Base-by-base conservation (phyloP, 2,329 filamentous ascomycete genomes). In the Fusarium pseudoanthophilum region DNA sequence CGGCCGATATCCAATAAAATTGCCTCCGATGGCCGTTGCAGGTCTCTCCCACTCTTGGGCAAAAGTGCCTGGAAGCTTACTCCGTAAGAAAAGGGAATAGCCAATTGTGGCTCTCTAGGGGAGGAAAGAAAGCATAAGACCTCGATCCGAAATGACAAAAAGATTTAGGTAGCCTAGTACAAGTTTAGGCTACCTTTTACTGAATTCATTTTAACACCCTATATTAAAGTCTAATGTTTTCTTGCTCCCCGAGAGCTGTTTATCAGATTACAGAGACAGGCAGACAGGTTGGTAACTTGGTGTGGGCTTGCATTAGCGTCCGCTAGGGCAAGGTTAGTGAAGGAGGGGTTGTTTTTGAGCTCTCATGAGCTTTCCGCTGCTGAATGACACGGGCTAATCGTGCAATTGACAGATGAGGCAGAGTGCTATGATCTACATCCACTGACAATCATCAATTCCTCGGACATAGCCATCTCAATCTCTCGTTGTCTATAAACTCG, bases 1-100 rank as follows among this genome's bases (percentile, higher is more conserved):
- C 71, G 72, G 48, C 71, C 68, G 72, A 75, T n/a, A 74, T 20
- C 69, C 72, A 69, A 71, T 63, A 26, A 63, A 24, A 14, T 13
- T 18, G 21, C 15, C 20, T 51, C 65, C 67, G 65, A 74, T 49
- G 72, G 40, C 72, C 72, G 72, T 57, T 40, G 28, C 18, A 11
- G 30, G 34, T 49, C 26, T 37, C 52, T 42, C 36, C 61, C 61
- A 51, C 56, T 53, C 46, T 62, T 46, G n/a, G 39, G 16, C 43
- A 70, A 70, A 71, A 69, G 53, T 69, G 53, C 66, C 43, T 40
- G 37, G 26, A 52, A 39, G n/a, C n/a, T 30, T 21, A 16, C 18
- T 48, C 16, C 11, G 26, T 21, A 30, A 30, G 21, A 18, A 37
- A 18, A 18, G 34, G 15, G 15, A 57, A 63, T 26, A 53, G 26